These are phyloP conservation scores for Phylloporus sp. DNA, from an alignment of 768 basidiomycete species.

Conservation along the genomic window DNA sequence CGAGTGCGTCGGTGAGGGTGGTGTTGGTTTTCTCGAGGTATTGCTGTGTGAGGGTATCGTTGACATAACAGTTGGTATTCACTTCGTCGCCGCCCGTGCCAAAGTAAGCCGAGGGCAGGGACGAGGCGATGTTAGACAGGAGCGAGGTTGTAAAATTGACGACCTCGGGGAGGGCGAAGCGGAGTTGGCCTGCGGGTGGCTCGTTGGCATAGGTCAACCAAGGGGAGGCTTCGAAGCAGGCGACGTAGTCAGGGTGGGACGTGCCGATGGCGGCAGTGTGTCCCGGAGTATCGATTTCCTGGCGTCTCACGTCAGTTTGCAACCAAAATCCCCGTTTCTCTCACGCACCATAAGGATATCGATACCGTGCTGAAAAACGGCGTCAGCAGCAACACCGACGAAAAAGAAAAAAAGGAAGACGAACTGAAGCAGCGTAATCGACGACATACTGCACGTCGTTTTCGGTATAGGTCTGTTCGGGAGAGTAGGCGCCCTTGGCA, in stretches of 20 bases:
- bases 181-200: slow-evolving; percentile 80
- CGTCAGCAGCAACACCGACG: not conserved
- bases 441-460: slow-evolving; percentile 56
- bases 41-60: slow-evolving; percentile 56
- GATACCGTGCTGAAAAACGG: slow-evolving; percentile 53
- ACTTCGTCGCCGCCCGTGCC: slow-evolving; percentile 82
- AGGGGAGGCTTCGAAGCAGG: slow-evolving; percentile 53
- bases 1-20: slow-evolving; percentile 61
- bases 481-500: slow-evolving; percentile 61
- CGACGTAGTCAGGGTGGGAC: slow-evolving; percentile 70
- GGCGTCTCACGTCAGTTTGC: not conserved
- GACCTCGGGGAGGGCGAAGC: slow-evolving; percentile 58
- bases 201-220: slow-evolving; percentile 63
- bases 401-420: slow-evolving; percentile 22
- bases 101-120: slow-evolving; percentile 57
- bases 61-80: slow-evolving; percentile 58
- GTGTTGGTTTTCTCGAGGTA: slow-evolving; percentile 45
- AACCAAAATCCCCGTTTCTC: not conserved
- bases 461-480: slow-evolving; percentile 46
- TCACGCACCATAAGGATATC: slow-evolving; percentile 54
- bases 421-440: slow-evolving; percentile 62
- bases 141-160: slow-evolving; percentile 54
- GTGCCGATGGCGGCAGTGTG: slow-evolving; percentile 64
- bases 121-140: slow-evolving; percentile 46
- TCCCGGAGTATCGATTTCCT: slow-evolving; percentile 84